Evolutionary conservation across 2,329 filamentous ascomycete genomes (phyloP), one percentile per base, ranked within the genome.

Genomic region (Daldinia sp.): DNA sequence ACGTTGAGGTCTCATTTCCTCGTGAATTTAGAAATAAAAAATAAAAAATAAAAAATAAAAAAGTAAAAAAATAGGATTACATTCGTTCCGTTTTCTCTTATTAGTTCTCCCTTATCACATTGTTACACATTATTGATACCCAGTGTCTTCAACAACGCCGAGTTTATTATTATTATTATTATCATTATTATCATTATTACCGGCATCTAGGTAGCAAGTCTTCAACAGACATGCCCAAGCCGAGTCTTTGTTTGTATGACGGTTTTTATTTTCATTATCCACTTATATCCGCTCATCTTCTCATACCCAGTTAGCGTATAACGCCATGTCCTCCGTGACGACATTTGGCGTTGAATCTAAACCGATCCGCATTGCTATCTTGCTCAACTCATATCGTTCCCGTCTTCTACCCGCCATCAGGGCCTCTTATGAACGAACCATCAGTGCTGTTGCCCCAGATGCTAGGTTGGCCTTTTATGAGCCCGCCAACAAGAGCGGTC

Each of bases 381-480:
- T 78, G 13, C 74, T 79, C 30, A 77, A 78, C 69, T 77, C 76
- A 21, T 77, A 75, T 67, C 73, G 71, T 45, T 79, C 77, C 15
- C 75, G 72, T 37, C 67, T 76, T 27, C 72, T 78, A 37, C 64
- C 68, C 21, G 73, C 74, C 7, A 77, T 78, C 63, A 71, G 74
- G 8, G 74, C 72, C 51, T 78, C 76, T 15, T 78, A 78, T 54
- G 68, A 72, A 37, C 74, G 75, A 51, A 72, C 72, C 23, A 75
- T 78, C 55, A 63, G 68, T 49, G 70, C 72, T 25, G 73, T 77
- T 5, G 68, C 71, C 17, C 74, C 73, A 0, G 56, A 68, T 49
- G 70, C 72, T 49, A 54, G 67, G 41, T 72, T 78, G 21, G 65
- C 71, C 15, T 78, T 78, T 68, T 78, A 76, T 68, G 74, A 77